These are phyloP conservation scores for Lodderomyces theae DNA, from an alignment of 1,139 yeast species.

Conservation along the genomic window DNA sequence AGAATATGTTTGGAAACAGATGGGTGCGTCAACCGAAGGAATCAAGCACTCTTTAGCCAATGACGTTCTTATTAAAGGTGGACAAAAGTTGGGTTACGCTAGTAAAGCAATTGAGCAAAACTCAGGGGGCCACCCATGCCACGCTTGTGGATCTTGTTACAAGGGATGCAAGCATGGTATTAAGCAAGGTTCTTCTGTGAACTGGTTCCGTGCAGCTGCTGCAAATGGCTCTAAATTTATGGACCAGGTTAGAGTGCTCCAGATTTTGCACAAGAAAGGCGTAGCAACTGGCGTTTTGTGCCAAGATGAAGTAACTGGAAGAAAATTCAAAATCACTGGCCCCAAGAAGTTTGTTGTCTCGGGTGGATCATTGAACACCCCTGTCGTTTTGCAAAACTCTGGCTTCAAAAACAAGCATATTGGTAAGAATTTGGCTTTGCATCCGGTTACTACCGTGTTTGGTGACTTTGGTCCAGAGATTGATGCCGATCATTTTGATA, in stretches of 20 bases:
- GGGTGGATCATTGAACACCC: conserved; percentile 55
- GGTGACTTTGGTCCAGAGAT: conserved; percentile 44
- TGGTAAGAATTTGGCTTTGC: conserved; percentile 54
- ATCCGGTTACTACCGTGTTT: conserved; percentile 44
- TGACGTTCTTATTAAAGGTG: conserved; percentile 44
- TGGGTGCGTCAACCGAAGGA: conserved; percentile 47
- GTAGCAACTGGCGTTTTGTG: conserved; percentile 46
- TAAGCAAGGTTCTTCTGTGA: conserved; percentile 52
- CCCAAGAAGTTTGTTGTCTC: conserved; percentile 48
- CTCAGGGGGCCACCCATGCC: conserved; percentile 45
- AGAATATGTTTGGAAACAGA: conserved; percentile 48
- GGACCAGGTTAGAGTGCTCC: conserved; percentile 45
- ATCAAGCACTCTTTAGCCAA: conserved; percentile 51
- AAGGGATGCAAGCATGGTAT: conserved; percentile 56
- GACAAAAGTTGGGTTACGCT: conserved; percentile 45
- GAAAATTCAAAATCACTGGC: conserved; percentile 37
- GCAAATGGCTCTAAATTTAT: conserved; percentile 49
- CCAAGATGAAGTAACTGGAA: conserved; percentile 28
- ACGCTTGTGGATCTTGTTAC: conserved; percentile 52
- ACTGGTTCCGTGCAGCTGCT: conserved; percentile 54
- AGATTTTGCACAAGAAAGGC: conserved; percentile 40
- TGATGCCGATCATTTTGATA: conserved; percentile 34
- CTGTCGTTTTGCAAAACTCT: conserved; percentile 47
- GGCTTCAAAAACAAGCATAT: conserved; percentile 54
- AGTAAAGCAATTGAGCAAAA: conserved; percentile 47